phyloP scores from a whole-genome alignment of 192 early-diverging fungal species.

The Coemansia sp. region DNA sequence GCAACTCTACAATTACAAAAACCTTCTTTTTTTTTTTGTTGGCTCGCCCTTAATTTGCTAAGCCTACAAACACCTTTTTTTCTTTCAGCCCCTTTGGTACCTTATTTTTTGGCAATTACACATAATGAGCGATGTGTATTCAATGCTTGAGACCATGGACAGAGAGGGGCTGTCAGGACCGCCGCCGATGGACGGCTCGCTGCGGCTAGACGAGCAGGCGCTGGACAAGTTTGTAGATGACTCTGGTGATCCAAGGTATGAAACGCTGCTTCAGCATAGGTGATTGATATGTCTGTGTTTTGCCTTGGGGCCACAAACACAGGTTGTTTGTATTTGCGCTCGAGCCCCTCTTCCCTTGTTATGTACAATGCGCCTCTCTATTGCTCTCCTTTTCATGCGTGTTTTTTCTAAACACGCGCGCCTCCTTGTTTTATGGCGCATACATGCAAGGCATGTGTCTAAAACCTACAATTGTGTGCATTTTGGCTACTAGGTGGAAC shows the following conservation, averaged over 20 bases:
- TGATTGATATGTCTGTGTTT: neutral
- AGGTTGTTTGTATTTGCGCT: slow-evolving; percentile 6
- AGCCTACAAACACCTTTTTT: too few species aligned
- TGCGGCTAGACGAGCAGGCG: slow-evolving; percentile 43
- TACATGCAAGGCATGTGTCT: neutral
- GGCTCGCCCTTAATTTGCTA: too few species aligned
- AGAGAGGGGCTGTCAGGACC: slow-evolving; percentile 49
- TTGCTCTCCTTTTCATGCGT: too few species aligned
- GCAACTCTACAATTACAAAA: too few species aligned
- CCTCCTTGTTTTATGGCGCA: neutral
- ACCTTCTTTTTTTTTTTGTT: too few species aligned
- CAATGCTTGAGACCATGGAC: slow-evolving; percentile 51
- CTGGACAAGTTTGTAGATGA: slow-evolving; percentile 51
- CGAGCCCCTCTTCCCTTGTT: neutral
- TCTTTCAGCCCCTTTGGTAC: too few species aligned
- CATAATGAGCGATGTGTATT: slow-evolving; percentile 48
- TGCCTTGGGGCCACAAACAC: too few species aligned
- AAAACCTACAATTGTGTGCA: neutral
- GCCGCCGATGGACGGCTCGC: slow-evolving; percentile 51
- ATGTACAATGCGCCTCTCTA: too few species aligned
- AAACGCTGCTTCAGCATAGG: slow-evolving; percentile 2
- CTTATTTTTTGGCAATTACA: too few species aligned
- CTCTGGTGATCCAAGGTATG: slow-evolving; percentile 49
- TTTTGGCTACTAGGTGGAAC: slow-evolving; percentile 46
- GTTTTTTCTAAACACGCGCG: neutral